Base-by-base conservation (phyloP, 2,329 filamentous ascomycete species). In the Verticillium nonalfalfae region DNA sequence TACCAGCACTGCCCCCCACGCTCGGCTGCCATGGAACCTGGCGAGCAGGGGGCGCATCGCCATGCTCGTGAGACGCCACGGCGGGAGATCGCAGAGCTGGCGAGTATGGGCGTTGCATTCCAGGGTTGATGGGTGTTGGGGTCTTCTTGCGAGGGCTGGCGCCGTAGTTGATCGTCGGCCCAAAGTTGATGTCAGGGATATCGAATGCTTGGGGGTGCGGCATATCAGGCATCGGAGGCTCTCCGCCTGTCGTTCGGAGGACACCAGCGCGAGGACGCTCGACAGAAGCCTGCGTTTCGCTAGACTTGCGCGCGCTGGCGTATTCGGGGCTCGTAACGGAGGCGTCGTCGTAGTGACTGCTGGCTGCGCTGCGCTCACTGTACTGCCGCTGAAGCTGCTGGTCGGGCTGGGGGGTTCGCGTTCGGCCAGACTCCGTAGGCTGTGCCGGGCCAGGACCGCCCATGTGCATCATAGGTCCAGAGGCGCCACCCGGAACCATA, bases 1-100 rank as follows among this genome's bases (percentile, higher is more conserved):
- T 79, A 13, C 78, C 76, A 39, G 78, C 74, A 39, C 81, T 76
- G 2, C 79, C 78, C 70, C 45, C 5, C 2, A 85, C 85, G 39
- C 84, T 87, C 6, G 93, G 92, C 66, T 93, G 89, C 93, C 93
- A 97, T 4, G 88, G 79, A 65, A 95, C 92, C 65, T 87, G 84
- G 64, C 86, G 83, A 39, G 78, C 3, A 3, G 26, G 74, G 0
- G 81, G 80, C 21, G 77, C 79, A 33, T 81, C 79, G 14, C 78
- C 80, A 45, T 72, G 73, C 61, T 82, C 80, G 14, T 71, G 68
- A 15, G 65, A 57, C 1, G 73, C 72, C 10, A 66, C 65, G 56
- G 64, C 63, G 40, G 63, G 54, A 64, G 69, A 56, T 61, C 63
- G 31, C 65, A 65, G n/a, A 4, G 64, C 69, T 3, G 75, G 73